A percentile compares a stretch with the other conserved stretches of the same genome.
phyloP scores from a whole-genome alignment of 2,329 filamentous ascomycete genomes.

The Aspergillus udagawae region DNA sequence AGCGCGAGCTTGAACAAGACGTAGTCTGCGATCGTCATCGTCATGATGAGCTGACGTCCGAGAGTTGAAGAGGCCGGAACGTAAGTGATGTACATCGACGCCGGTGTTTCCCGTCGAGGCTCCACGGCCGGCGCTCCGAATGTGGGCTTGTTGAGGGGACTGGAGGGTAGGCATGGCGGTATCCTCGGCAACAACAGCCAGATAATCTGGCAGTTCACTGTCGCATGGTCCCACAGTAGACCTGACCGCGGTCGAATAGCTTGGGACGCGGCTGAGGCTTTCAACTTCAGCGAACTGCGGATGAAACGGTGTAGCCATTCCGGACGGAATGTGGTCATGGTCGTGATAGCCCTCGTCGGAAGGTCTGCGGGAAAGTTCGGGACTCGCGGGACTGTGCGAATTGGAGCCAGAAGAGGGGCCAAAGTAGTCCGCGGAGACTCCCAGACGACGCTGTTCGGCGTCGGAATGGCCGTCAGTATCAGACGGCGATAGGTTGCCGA shows the following conservation, averaged over 20 bases:
- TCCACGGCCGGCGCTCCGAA: slow-evolving; percentile 34
- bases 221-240: slow-evolving; percentile 56
- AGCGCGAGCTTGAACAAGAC: slow-evolving; percentile 38
- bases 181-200: slow-evolving; percentile 46
- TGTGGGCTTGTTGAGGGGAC: slow-evolving; percentile 37
- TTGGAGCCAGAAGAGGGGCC: slow-evolving; percentile 27
- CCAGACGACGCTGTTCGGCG: slow-evolving; percentile 18
- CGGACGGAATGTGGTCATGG: slow-evolving; percentile 39
- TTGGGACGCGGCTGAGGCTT: slow-evolving; percentile 69
- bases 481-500: slow-evolving; percentile 18
- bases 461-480: slow-evolving; percentile 22
- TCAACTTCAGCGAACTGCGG: slow-evolving; percentile 54
- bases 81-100: slow-evolving; percentile 22
- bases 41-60: slow-evolving; percentile 26
- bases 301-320: slow-evolving; percentile 39
- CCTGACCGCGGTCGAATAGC: slow-evolving; percentile 70
- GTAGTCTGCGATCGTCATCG: slow-evolving; percentile 38
- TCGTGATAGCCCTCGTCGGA: slow-evolving; percentile 47
- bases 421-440: slow-evolving; percentile 30
- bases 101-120: slow-evolving; percentile 26
- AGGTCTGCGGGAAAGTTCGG: slow-evolving; percentile 41
- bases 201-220: slow-evolving; percentile 61
- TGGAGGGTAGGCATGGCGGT: slow-evolving; percentile 26
- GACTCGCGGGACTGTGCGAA: slow-evolving; percentile 30
- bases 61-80: slow-evolving; percentile 21